phyloP scores from a whole-genome alignment of 805 yeast genomes.

The Wickerhamomyces strasburgensis region DNA sequence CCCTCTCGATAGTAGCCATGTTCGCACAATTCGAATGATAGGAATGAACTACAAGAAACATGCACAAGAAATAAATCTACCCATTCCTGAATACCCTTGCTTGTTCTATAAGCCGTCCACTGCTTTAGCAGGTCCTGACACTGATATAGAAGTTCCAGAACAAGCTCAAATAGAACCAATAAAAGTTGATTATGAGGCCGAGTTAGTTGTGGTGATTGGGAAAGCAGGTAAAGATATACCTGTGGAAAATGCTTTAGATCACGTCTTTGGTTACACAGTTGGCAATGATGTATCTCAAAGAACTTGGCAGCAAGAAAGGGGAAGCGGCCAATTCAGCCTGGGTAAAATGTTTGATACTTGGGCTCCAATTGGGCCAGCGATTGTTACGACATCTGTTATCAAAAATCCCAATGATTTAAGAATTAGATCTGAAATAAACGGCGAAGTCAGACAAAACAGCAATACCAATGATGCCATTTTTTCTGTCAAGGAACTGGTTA shows the following conservation, averaged over 20 bases:
- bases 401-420: conserved; percentile 28
- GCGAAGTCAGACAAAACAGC: conserved; percentile 41
- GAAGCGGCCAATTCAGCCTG: conserved; percentile 48
- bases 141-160: conserved; percentile 37
- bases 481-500: conserved; percentile 35
- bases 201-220: conserved; percentile 50
- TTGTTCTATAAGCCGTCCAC: conserved; percentile 47
- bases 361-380: conserved; percentile 55
- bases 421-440: conserved; percentile 40
- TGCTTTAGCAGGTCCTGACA: conserved; percentile 39
- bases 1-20: conserved; percentile 35
- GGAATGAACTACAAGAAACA: conserved; percentile 49
- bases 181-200: conserved; percentile 49
- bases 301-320: conserved; percentile 49
- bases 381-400: conserved; percentile 33
- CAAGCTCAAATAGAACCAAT: conserved; percentile 30
- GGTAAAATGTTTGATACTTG: conserved; percentile 52
- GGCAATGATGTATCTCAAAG: conserved; percentile 56
- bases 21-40: conserved; percentile 39
- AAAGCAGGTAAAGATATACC: conserved; percentile 40
- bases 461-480: conserved; percentile 46
- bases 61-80: conserved; percentile 34
- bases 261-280: conserved; percentile 47
- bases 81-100: conserved; percentile 44
- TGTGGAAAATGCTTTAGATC: conserved; percentile 37